Base-by-base conservation (phyloP, 164 flowering plant genomes). In the Dillenia suffruticosa region DNA sequence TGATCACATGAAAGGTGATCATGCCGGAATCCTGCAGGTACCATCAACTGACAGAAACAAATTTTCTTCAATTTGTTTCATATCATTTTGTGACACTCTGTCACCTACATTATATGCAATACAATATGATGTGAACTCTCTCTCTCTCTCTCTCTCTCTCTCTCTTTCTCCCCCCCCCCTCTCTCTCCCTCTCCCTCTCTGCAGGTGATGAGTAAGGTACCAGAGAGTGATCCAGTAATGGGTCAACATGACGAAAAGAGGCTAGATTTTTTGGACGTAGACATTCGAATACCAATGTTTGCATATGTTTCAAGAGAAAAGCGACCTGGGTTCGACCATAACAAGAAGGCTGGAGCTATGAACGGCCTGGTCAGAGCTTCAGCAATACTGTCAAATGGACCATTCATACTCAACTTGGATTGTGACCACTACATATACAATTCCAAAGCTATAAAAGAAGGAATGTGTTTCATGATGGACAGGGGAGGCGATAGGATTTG, bases 11-110 rank as follows among this genome's bases (percentile, higher is more conserved):
- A 84, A 78, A 63, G 88, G 93, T 2, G 96, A 89, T 67, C 96
- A 89, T 57, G 91, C 96, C 9, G 93, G 96, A 7, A 89, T 89
- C 26, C 60, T 89, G 22, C 90, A 85, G 83, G 86, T 84, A 53
- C 2, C 8, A 14, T 15, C 4, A 24, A 26, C 5, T 26, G 40
- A 32, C 40, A 32, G 40, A 4, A 32, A 32, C 40, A 32, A 32
- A 32, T 32, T 32, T 32, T 32, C 40, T 32, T 32, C 40, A 32
- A 32, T 5, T 32, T 32, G 40, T 32, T 4, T 32, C 40, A 32
- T 32, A 32, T 32, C 7, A 32, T 32, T 7, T 32, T 6, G 40
- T 1, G 40, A 26, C 40, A 26, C 40, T 26, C 40, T 26, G 40
- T 26, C 40, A 26, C 40, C 40, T 26, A 26, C 40, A 26, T 26